Base-by-base conservation (phyloP, 106 monocot genomes). In the Iris macrosiphon region DNA sequence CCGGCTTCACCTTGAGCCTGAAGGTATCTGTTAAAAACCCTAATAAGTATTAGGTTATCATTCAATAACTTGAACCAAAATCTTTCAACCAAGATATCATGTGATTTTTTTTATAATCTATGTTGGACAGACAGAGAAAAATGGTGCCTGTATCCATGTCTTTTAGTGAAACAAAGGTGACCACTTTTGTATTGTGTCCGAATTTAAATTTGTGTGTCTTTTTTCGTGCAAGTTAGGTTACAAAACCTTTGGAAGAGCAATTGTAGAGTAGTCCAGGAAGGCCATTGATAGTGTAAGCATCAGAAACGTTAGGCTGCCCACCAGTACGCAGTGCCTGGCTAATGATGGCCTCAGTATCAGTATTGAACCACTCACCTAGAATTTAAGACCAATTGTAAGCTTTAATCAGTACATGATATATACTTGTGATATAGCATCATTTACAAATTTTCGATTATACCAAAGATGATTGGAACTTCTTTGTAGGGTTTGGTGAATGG, bases 271-370 rank as follows among this genome's bases (percentile, higher is more conserved):
- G 73, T 4, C 78, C 78, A 0, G 78, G 78, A 3, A 79, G 57
- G 9, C 73, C 78, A 35, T 79, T 79, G 25, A 79, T 69, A 0
- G 69, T 79, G 39, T 74, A 79, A 1, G 79, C 74, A 49, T 79
- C 79, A 4, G 79, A 79, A 19, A 79, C 59, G 35, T 79, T 79
- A 48, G 79, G 79, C 30, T 64, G 74, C 31, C 24, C 74, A 22
- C 79, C 79, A 6, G 69, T 69, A 44, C 64, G 64, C 7, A 79
- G 59, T 7, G 79, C 73, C 10, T 73, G 73, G 7, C 31, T 34
- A 42, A 79, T 73, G 35, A 79, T 62, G 16, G 73, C 68, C 65
- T 79, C 79, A 4, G 79, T 46, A 34, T 79, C 79, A 0, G 64
- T 39, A 11, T 74, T 74, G 17, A 56, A 79, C 79, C 79, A 79